Percentiles rank a stretch among this genome's conserved stretches.
phyloP scores from a whole-genome alignment of 23 red algal genomes.

The Gracilaria caudata region DNA sequence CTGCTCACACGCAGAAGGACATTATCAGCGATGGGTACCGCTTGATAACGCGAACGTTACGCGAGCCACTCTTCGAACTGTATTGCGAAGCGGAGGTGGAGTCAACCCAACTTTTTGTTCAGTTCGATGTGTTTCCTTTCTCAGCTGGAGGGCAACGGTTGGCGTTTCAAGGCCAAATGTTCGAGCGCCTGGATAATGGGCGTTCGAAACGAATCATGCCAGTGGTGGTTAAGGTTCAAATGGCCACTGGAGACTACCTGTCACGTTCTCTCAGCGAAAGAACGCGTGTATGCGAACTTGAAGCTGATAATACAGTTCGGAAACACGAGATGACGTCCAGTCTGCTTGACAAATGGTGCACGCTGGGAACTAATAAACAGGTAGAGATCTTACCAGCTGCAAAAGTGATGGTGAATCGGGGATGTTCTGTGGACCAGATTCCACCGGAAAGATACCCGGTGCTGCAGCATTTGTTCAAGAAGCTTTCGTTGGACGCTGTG shows the following conservation, averaged over 20 bases:
- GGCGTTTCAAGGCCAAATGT: conserved; percentile 49
- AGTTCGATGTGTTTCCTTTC: conserved; percentile 69
- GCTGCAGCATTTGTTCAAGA: conserved; percentile 45
- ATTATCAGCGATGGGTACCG: conserved; percentile 49
- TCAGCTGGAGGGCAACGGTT: conserved; percentile 54
- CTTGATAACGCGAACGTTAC: conserved; percentile 32
- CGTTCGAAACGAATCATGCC: conserved; percentile 6
- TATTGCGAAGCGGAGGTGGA: conserved; percentile 41
- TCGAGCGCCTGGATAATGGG: conserved; percentile 14
- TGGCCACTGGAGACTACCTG: conserved; percentile 30
- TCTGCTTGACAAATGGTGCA: conserved; percentile 49
- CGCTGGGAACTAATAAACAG: conserved; percentile 47
- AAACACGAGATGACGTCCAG: conserved; percentile 36
- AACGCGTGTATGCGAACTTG: conserved; percentile 19
- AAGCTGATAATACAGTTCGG: conserved; percentile 44
- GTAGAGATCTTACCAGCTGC: conserved; percentile 24
- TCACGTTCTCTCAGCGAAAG: conserved; percentile 11
- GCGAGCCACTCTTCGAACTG: conserved; percentile 44
- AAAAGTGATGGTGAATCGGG: conserved; percentile 28
- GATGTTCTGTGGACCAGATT: conserved; percentile 20
- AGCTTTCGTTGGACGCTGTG: conserved; percentile 52
- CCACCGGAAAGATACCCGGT: conserved; percentile 27
- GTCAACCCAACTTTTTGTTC: conserved; percentile 20
- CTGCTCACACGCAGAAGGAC: conserved; percentile 31
- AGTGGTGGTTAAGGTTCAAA: conserved; percentile 56